Percentiles rank a stretch among this genome's conserved stretches.
Conservation (phyloP, 441 rosid genomes). For the Arabidopsis hybrid region DNA sequence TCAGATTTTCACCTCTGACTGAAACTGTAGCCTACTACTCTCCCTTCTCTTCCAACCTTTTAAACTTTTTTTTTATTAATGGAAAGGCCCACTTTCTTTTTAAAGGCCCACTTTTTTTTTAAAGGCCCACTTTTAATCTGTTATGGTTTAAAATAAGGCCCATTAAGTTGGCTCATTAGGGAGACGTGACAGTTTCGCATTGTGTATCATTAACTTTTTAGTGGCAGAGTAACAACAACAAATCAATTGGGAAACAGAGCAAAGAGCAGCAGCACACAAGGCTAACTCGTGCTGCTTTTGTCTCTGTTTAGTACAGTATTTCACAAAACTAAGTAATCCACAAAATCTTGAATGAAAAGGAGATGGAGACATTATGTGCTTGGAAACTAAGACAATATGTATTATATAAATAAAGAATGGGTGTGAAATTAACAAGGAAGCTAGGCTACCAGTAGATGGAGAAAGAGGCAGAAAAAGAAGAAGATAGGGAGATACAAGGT, state of each 20-base stretch:
- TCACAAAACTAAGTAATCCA: neutral
- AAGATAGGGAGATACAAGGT: slow-evolving; percentile 31
- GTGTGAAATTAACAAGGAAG: slow-evolving; percentile 21
- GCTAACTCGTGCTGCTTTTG: neutral
- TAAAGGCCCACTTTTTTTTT: neutral
- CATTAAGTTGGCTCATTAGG: neutral
- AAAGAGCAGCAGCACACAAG: neutral
- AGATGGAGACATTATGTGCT: slow-evolving; percentile 3
- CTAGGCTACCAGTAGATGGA: slow-evolving; percentile 35
- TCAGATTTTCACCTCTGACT: slow-evolving; percentile 13
- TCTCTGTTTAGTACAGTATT: slow-evolving; percentile 1
- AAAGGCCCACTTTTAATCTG: slow-evolving; percentile 8
- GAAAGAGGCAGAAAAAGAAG: slow-evolving; percentile 31
- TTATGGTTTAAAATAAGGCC: neutral
- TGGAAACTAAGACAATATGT: neutral
- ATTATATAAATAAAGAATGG: slow-evolving; percentile 26
- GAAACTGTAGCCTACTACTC: neutral
- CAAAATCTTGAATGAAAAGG: slow-evolving; percentile 11
- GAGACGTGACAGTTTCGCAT: neutral
- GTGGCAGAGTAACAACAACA: neutral
- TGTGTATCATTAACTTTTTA: neutral
- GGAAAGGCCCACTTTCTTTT: slow-evolving; percentile 1
- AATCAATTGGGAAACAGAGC: neutral
- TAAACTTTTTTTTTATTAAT: neutral
- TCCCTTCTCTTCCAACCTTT: neutral